Evolutionary conservation across 352 stramenopile genomes (phyloP).

Genomic region (Globisporangium megalacanthum): DNA sequence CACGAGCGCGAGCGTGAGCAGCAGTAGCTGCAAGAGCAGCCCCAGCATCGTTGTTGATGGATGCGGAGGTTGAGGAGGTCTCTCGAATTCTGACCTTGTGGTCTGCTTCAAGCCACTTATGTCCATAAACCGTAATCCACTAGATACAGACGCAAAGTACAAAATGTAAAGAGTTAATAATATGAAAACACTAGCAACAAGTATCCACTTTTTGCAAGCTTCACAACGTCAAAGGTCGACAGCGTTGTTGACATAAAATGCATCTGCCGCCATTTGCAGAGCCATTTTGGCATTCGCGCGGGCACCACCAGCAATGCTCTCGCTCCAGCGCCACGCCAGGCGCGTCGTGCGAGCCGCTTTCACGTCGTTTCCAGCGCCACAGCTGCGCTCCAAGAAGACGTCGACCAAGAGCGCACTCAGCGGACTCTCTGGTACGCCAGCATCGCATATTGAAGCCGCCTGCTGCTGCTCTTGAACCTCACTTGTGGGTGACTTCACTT

Average conservation of each 20-base stretch:
- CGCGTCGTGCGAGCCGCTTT: neutral
- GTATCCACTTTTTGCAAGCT: no score
- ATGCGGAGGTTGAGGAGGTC: no score
- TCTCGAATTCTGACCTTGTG: neutral
- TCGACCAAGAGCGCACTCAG: constrained; percentile 12
- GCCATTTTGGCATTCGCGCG: neutral
- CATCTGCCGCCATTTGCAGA: neutral
- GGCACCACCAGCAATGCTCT: neutral
- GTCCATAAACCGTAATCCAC: no score
- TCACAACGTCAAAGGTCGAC: no score
- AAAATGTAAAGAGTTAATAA: no score
- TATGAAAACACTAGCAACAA: no score
- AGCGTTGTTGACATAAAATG: no score
- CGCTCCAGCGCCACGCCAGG: constrained; percentile 6
- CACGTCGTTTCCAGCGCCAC: neutral
- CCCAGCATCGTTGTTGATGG: neutral
- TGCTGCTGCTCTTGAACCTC: no score
- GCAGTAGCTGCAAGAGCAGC: neutral
- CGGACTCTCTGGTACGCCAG: constrained; percentile 2
- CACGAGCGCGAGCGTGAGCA: neutral
- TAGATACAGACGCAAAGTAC: no score
- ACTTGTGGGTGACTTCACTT: neutral
- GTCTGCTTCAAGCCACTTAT: constrained; percentile 3
- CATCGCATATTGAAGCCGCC: neutral
- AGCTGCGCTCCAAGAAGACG: constrained; percentile 17